Evolutionary conservation across 2,329 filamentous ascomycete species (phyloP).

Genomic region (Ustulina deusta): DNA sequence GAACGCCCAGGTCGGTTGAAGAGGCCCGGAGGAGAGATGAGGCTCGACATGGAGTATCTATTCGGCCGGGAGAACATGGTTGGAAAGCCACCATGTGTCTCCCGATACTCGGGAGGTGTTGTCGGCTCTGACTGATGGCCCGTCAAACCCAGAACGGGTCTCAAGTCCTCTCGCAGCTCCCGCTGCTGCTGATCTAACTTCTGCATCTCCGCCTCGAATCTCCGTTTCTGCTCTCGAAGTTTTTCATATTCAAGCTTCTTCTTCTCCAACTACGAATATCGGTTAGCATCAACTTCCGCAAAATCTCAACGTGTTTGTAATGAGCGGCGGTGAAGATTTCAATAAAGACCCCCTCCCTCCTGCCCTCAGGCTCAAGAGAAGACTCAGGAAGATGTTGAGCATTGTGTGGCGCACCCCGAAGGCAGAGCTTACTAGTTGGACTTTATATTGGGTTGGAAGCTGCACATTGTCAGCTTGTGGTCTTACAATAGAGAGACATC

Average conservation of each 20-base stretch:
- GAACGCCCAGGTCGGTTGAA: conserved; percentile 80
- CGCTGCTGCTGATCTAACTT: conserved; percentile 87
- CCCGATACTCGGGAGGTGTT: conserved; percentile 92
- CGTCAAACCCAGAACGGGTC: conserved; percentile 62
- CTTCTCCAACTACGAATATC: conserved; percentile 80
- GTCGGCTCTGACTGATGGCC: conserved; percentile 94
- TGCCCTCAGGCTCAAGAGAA: background rate
- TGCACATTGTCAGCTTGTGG: conserved; percentile 46
- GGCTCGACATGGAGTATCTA: conserved; percentile 88
- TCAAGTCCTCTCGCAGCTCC: conserved; percentile 84
- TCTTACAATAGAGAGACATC: conserved; percentile 50
- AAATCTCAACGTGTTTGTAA: conserved; percentile 22
- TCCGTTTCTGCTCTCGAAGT: conserved; percentile 86
- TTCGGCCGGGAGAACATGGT: conserved; percentile 85
- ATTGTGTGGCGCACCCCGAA: conserved; percentile 2
- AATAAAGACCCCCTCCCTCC: background rate
- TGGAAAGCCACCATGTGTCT: conserved; percentile 76
- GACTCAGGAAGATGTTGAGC: background rate
- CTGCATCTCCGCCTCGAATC: conserved; percentile 93
- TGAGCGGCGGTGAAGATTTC: conserved; percentile 8
- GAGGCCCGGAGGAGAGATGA: conserved; percentile 82
- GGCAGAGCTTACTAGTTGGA: conserved; percentile 76
- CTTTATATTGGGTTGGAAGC: conserved; percentile 55
- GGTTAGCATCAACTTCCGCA: conserved; percentile 52
- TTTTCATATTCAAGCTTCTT: conserved; percentile 94